phyloP scores from a whole-genome alignment of 1,284 basidiomycete species.

The Macrocystidia cucumis region DNA sequence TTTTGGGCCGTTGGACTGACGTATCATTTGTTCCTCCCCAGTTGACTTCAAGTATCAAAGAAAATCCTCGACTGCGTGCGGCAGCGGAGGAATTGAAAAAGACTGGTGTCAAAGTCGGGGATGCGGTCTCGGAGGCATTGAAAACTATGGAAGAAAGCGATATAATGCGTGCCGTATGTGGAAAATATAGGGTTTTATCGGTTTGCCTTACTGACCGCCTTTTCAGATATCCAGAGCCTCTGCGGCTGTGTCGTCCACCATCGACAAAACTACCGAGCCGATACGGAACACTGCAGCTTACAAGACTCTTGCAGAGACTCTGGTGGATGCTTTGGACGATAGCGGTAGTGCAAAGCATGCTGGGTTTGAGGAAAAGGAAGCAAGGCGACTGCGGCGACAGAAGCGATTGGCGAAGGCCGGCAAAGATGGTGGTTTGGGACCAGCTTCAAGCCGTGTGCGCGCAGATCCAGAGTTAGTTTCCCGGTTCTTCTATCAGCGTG shows the following conservation, averaged over 20 bases:
- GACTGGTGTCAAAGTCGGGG: constrained; percentile 87
- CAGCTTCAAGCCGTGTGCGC: constrained; percentile 37
- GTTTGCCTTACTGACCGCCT: constrained; percentile 1
- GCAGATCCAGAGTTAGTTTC: constrained; percentile 73
- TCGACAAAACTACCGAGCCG: constrained; percentile 83
- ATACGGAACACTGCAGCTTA: constrained; percentile 95
- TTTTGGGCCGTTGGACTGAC: constrained; percentile 4
- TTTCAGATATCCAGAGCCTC: constrained; percentile 72
- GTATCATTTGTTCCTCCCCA: constrained; percentile 24
- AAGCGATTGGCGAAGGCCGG: constrained; percentile 79
- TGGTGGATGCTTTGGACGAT: constrained; percentile 92
- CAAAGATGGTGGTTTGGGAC: constrained; percentile 47
- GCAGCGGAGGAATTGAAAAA: constrained; percentile 90
- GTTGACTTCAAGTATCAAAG: constrained; percentile 92
- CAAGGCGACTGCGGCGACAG: constrained; percentile 68
- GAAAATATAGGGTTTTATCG: neutral
- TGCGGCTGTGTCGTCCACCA: constrained; percentile 70
- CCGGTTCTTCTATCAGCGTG: neutral
- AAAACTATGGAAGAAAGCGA: constrained; percentile 93
- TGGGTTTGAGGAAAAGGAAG: constrained; percentile 91
- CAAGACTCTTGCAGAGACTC: constrained; percentile 83
- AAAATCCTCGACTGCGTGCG: constrained; percentile 87
- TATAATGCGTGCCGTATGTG: constrained; percentile 73
- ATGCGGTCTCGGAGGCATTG: constrained; percentile 88
- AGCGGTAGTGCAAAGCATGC: constrained; percentile 88